A percentile compares a stretch with the other conserved stretches of the same genome.
Conservation (phyloP, 83 land plant species). For the Isoetes engelmannii region DNA sequence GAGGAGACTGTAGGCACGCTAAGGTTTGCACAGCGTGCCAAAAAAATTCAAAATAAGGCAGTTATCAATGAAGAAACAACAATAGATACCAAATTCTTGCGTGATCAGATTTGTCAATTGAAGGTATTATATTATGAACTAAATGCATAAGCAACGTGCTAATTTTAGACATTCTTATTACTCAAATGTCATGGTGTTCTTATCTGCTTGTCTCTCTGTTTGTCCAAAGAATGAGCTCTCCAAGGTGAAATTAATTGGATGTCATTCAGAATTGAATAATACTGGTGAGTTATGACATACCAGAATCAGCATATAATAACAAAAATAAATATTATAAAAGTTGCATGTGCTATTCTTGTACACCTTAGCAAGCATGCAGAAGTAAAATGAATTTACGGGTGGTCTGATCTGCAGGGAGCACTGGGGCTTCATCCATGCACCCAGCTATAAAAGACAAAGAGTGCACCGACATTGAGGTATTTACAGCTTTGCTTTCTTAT, state of each 20-base stretch:
- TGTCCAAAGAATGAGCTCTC: background rate
- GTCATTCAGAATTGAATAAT: background rate
- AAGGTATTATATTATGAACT: background rate
- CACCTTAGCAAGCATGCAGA: too few relatives aligned
- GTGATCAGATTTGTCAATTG: background rate
- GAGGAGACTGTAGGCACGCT: background rate
- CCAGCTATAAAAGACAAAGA: too few relatives aligned
- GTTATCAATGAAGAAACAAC: conserved; percentile 1
- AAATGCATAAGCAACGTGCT: background rate
- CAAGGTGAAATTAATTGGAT: background rate
- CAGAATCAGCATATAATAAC: background rate
- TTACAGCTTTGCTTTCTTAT: too few relatives aligned
- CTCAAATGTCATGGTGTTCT: background rate
- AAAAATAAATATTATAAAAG: too few relatives aligned
- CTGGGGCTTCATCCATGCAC: too few relatives aligned
- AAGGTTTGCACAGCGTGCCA: conserved; percentile 2
- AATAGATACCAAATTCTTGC: background rate
- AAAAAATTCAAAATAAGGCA: background rate
- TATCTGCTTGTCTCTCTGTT: background rate
- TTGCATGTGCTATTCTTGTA: too few relatives aligned
- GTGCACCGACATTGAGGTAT: too few relatives aligned
- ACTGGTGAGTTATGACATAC: background rate
- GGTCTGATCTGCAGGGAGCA: too few relatives aligned
- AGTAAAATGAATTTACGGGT: too few relatives aligned
- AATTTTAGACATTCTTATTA: background rate